Base-by-base conservation (phyloP, 306 rosid genomes). In the Geum urbanum region DNA sequence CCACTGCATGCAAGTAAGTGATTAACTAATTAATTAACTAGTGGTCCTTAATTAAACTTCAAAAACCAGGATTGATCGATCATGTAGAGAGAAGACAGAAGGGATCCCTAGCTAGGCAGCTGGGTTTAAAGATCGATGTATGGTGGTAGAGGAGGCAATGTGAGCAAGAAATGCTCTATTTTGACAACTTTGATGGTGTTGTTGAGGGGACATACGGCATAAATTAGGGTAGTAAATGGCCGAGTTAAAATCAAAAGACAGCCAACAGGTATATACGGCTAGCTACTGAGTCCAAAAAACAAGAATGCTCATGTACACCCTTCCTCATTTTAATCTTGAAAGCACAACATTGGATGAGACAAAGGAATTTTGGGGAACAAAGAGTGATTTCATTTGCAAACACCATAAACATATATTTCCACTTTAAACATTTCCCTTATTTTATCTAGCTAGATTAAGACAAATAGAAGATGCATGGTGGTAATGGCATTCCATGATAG, bases 161-260 rank as follows among this genome's bases (percentile, higher is more conserved):
- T 37, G 74, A 71, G 70, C 86, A 66, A 39, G 70, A 81, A 76
- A 81, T 57, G 66, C 76, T 69, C 78, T 63, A 67, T 63, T 84
- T 84, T 84, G 82, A 74, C 56, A 76, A 84, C 73, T 81, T 84
- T 79, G 78, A 84, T 84, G 86, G 76, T 76, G 63, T 81, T 84
- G 88, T 71, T 82, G 76, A 76, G 86, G 88, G 78, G 80, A 84
- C 88, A 81, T 12, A 71, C 63, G 76, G 86, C 88, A 81, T 69
- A 66, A 73, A 35, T 78, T 81, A 74, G 78, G 85, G 85, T 40
- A 53, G 53, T 39, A 63, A 71, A 60, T 53, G 27, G 71, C 37
- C 70, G 57, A 59, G 40, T 58, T 58, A 58, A 13, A 68, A 52
- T 73, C 62, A 45, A 75, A 67, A 72, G 75, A 69, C 80, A 76